These are phyloP conservation scores for Fusarium incarnatum DNA, from an alignment of 2,329 filamentous ascomycete genomes.

Conservation along the genomic window DNA sequence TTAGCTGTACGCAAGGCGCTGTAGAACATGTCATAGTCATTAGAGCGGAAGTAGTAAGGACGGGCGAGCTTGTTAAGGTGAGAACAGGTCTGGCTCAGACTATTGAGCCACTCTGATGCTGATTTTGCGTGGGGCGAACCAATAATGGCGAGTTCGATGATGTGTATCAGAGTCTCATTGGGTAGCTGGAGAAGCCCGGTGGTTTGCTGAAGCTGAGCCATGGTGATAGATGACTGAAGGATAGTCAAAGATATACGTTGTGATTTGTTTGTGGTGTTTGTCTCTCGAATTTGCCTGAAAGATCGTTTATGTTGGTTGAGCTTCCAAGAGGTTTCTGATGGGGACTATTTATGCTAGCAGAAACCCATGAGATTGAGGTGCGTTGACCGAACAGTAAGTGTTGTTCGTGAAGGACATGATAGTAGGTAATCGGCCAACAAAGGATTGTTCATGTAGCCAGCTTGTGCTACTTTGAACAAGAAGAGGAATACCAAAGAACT, in stretches of 20 bases:
- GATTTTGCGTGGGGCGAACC: background rate
- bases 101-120: background rate
- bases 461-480: background rate
- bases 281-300: background rate
- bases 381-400: background rate
- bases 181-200: background rate
- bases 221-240: background rate
- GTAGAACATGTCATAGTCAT: background rate
- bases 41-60: background rate
- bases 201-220: background rate
- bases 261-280: background rate
- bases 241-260: background rate
- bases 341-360: background rate
- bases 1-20: background rate
- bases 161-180: background rate
- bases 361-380: background rate
- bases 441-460: background rate
- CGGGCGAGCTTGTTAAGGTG: background rate
- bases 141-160: background rate
- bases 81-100: constrained; percentile 1
- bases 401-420: background rate
- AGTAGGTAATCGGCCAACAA: background rate
- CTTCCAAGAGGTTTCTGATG: background rate
- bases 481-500: background rate
- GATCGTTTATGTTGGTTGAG: background rate